Percentiles rank a stretch among this genome's conserved stretches.
Conservation (phyloP, 441 rosid species). For the Populus hybrid region DNA sequence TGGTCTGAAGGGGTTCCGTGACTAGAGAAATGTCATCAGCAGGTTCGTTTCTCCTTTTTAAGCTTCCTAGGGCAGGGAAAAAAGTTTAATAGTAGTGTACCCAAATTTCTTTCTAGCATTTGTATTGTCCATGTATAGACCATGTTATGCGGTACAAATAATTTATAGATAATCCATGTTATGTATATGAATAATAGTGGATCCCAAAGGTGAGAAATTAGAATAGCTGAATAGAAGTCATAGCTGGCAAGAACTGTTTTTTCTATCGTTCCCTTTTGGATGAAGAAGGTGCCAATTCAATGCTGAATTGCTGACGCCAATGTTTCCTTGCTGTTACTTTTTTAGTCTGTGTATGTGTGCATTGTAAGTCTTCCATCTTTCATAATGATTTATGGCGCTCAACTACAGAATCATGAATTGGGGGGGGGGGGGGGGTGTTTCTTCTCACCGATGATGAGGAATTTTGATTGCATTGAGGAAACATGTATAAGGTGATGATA, state of each 20-base stretch:
- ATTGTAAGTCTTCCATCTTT: too few relatives aligned
- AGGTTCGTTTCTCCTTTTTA: background rate
- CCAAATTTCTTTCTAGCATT: background rate
- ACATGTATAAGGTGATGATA: background rate
- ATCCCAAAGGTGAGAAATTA: background rate
- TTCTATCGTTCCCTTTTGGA: background rate
- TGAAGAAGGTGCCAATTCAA: background rate
- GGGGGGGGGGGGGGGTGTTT: too few relatives aligned
- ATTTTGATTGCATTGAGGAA: too few relatives aligned
- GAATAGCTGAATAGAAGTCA: background rate
- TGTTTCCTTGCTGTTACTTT: too few relatives aligned
- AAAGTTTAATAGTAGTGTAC: background rate
- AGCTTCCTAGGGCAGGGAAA: background rate
- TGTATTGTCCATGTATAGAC: background rate
- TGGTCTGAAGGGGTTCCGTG: conserved; percentile 38
- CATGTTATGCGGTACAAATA: background rate
- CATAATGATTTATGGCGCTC: too few relatives aligned
- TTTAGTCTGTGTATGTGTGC: too few relatives aligned
- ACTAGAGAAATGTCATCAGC: conserved; percentile 10
- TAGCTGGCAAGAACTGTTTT: background rate
- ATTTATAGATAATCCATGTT: background rate
- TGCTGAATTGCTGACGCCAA: background rate
- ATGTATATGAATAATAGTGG: background rate
- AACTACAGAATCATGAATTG: too few relatives aligned
- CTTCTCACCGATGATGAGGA: too few relatives aligned